Evolutionary conservation across 306 rosid species (phyloP).

Genomic region (Rosa multiflora): DNA sequence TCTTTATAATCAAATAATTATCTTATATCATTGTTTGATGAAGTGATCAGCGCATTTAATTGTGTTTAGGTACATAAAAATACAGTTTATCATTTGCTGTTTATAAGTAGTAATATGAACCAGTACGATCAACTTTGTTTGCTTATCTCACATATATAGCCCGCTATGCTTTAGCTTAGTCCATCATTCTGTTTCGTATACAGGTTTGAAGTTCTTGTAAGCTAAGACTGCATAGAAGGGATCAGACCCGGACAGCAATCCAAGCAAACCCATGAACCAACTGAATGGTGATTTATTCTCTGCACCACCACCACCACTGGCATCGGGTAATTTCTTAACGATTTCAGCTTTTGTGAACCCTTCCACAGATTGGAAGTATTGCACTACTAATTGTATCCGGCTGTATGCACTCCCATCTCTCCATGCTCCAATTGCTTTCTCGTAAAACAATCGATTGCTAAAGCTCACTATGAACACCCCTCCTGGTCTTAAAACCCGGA

Average conservation of each 20-base stretch:
- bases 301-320: conserved; percentile 26
- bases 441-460: conserved; percentile 86
- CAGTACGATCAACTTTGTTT: neutral
- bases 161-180: neutral
- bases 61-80: no score
- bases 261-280: conserved; percentile 55
- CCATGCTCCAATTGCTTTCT: conserved; percentile 79
- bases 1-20: no score
- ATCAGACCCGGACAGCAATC: conserved; percentile 57
- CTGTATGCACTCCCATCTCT: conserved; percentile 72
- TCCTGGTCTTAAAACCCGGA: conserved; percentile 72
- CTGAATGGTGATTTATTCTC: conserved; percentile 44
- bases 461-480: conserved; percentile 84
- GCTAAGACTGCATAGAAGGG: conserved; percentile 81
- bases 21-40: no score
- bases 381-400: conserved; percentile 69
- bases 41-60: no score
- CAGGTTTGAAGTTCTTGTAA: conserved; percentile 72
- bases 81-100: neutral
- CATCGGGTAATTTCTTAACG: conserved; percentile 46
- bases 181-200: conserved; percentile 15
- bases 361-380: conserved; percentile 75
- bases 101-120: neutral
- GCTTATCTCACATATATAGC: neutral
- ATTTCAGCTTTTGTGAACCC: conserved; percentile 80